Evolutionary conservation across 495 filamentous ascomycete species (phyloP).

Genomic region (Penicillium tannophilum): DNA sequence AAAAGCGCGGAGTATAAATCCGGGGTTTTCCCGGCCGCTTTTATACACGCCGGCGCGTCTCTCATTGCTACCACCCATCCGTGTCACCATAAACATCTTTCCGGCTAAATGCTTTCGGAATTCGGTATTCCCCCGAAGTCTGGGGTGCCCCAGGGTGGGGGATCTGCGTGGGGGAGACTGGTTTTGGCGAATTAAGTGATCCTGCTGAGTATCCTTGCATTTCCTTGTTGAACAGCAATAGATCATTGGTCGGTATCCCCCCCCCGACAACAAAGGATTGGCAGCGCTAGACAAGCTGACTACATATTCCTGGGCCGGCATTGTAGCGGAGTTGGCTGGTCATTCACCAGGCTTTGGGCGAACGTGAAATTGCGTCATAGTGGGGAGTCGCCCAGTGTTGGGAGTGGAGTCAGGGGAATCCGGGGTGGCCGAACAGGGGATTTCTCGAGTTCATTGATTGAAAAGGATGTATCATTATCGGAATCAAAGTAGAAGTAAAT

Average conservation of each 20-base stretch:
- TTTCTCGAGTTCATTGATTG: neutral
- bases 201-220: neutral
- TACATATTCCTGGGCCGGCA: neutral
- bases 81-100: neutral
- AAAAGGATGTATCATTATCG: no score
- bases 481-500: no score
- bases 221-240: neutral
- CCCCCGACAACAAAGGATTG: neutral
- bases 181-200: neutral
- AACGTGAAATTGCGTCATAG: neutral
- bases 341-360: neutral
- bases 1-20: neutral
- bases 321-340: neutral
- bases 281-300: neutral
- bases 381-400: neutral
- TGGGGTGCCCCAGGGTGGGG: constrained; percentile 1
- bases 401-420: neutral
- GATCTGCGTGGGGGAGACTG: constrained; percentile 3
- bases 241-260: neutral
- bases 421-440: neutral
- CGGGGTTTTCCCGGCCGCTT: neutral
- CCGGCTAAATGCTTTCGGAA: neutral
- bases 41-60: neutral
- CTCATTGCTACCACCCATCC: neutral
- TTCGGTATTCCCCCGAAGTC: constrained; percentile 12